phyloP scores from a whole-genome alignment of 2,329 filamentous ascomycete species.

The Apiospora phragmitis region DNA sequence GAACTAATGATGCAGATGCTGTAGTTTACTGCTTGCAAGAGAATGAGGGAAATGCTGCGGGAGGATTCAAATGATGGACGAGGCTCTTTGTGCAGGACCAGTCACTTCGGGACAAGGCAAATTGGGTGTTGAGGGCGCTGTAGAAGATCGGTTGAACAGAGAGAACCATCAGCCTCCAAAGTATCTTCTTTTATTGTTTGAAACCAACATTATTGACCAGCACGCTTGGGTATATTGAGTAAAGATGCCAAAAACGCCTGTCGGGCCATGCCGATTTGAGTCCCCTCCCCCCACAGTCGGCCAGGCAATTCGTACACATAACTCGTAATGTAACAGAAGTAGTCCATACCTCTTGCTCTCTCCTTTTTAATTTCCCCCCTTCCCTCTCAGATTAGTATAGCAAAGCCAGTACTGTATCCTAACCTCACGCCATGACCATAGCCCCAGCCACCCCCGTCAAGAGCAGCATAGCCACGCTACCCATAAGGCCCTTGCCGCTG shows the following conservation, averaged over 20 bases:
- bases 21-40: no score
- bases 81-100: no score
- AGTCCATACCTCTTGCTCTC: neutral
- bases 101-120: no score
- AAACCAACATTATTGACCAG: neutral
- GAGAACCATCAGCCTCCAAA: neutral
- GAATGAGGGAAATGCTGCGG: no score
- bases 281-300: neutral
- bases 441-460: neutral
- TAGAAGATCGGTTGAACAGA: neutral
- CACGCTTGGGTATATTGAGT: slow-evolving; percentile 7
- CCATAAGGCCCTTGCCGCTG: neutral
- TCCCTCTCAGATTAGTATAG: neutral
- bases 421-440: neutral
- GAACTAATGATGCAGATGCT: no score
- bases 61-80: no score
- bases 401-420: neutral
- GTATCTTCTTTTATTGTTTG: neutral
- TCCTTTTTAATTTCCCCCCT: neutral
- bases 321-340: neutral
- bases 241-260: neutral
- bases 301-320: neutral
- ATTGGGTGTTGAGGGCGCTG: no score
- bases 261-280: neutral
- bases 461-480: neutral